Conservation (phyloP, 371 early-diverging fungal genomes). For the Parasitella parasitica region DNA sequence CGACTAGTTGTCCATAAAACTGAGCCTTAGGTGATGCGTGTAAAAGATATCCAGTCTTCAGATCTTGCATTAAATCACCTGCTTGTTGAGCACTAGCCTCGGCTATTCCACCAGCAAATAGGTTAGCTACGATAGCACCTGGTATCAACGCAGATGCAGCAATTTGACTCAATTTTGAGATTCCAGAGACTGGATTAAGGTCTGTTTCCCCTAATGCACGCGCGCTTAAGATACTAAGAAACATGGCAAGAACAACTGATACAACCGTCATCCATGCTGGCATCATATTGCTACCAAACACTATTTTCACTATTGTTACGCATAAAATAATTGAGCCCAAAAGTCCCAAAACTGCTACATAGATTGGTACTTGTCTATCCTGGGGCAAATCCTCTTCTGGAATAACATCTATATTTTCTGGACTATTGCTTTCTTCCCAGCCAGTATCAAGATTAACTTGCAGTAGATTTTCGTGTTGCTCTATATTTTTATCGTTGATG, state of each 20-base stretch:
- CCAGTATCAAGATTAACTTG: constrained; percentile 4
- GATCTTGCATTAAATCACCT: constrained; percentile 56
- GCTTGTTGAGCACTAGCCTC: constrained; percentile 51
- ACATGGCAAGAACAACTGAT: constrained; percentile 56
- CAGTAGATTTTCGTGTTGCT: not conserved
- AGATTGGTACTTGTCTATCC: constrained; percentile 53
- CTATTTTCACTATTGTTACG: constrained; percentile 48
- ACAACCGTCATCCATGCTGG: constrained; percentile 54
- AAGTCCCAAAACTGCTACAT: constrained; percentile 63
- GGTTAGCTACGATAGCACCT: constrained; percentile 57
- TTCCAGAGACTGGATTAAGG: constrained; percentile 51
- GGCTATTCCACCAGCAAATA: constrained; percentile 50
- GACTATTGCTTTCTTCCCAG: constrained; percentile 7
- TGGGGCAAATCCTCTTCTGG: constrained; percentile 37
- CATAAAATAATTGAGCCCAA: constrained; percentile 56
- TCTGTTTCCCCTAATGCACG: constrained; percentile 59
- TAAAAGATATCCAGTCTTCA: constrained; percentile 53
- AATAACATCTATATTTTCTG: not conserved
- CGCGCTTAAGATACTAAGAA: constrained; percentile 58
- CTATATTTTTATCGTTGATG: not conserved
- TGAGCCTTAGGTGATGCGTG: constrained; percentile 51
- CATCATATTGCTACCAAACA: constrained; percentile 52
- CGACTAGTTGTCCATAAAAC: constrained; percentile 52
- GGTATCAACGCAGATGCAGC: constrained; percentile 51
- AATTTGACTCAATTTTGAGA: constrained; percentile 52